Evolutionary conservation across 371 early-diverging fungal genomes (phyloP).

Genomic region (Rhizopus sp.): DNA sequence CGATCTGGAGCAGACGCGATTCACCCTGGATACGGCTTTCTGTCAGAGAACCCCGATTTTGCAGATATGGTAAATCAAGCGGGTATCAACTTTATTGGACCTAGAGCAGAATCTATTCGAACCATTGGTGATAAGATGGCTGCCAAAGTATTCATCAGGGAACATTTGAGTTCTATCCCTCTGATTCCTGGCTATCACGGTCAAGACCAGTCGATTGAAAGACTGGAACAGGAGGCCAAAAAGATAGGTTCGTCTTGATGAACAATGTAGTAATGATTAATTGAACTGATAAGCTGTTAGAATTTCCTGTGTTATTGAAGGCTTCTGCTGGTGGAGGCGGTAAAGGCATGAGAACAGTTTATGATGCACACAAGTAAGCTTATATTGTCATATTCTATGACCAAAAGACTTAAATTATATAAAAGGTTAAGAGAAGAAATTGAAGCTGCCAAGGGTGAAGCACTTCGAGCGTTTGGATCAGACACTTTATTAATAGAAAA

Average conservation of each 20-base stretch:
- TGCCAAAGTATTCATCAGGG: slow-evolving; percentile 62
- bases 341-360: slow-evolving; percentile 83
- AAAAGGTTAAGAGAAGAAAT: slow-evolving; percentile 77
- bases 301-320: slow-evolving; percentile 88
- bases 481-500: slow-evolving; percentile 90
- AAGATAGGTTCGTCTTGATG: slow-evolving; percentile 39
- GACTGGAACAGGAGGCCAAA: slow-evolving; percentile 55
- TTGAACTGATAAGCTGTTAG: slow-evolving; percentile 40
- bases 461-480: slow-evolving; percentile 88
- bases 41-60: slow-evolving; percentile 83
- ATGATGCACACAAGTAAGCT: slow-evolving; percentile 42
- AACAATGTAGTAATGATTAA: slow-evolving; percentile 20
- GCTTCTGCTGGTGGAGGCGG: slow-evolving; percentile 94
- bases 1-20: slow-evolving; percentile 75
- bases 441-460: slow-evolving; percentile 84
- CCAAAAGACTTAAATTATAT: slow-evolving; percentile 26
- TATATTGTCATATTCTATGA: neutral
- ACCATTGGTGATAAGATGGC: slow-evolving; percentile 96
- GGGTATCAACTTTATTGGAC: slow-evolving; percentile 82
- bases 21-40: slow-evolving; percentile 92
- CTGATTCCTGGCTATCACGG: slow-evolving; percentile 94
- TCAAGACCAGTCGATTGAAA: slow-evolving; percentile 61
- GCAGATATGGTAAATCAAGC: slow-evolving; percentile 66
- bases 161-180: slow-evolving; percentile 72
- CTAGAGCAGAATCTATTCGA: slow-evolving; percentile 76